Evolutionary conservation across 106 monocot genomes (phyloP).

Genomic region (Dendrobium nobile): DNA sequence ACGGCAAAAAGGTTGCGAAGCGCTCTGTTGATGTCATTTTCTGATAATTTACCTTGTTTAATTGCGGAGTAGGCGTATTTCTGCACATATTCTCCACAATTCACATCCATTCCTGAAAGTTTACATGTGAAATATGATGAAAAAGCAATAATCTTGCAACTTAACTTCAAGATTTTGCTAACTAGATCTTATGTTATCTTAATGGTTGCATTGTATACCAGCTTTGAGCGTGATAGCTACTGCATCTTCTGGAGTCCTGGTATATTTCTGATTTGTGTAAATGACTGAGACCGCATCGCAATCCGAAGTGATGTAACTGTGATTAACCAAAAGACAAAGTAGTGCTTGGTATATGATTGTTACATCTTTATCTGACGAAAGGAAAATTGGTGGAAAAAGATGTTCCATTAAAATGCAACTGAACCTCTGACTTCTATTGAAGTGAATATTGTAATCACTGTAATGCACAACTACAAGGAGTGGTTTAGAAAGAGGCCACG

Average conservation of each 20-base stretch:
- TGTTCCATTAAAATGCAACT: too few species aligned
- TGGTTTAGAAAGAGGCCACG: too few species aligned
- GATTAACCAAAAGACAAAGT: background rate
- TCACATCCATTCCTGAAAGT: conserved; percentile 89
- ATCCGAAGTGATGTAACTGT: conserved; percentile 75
- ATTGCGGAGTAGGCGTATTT: conserved; percentile 45
- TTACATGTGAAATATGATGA: background rate
- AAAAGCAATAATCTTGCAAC: background rate
- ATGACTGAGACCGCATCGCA: conserved; percentile 85
- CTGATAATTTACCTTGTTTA: conserved; percentile 46
- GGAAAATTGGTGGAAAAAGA: too few species aligned
- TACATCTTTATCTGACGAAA: too few species aligned
- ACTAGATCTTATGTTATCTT: background rate
- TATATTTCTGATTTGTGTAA: conserved; percentile 49
- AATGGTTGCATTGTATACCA: conserved; percentile 32
- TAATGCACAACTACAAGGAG: too few species aligned
- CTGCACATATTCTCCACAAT: conserved; percentile 75
- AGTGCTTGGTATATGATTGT: background rate
- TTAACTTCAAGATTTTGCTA: background rate
- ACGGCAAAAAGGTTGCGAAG: conserved; percentile 69
- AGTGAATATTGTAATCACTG: too few species aligned
- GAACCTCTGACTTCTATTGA: too few species aligned
- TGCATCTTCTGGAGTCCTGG: conserved; percentile 74
- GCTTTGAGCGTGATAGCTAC: conserved; percentile 82
- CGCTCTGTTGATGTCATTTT: conserved; percentile 63